A percentile compares a stretch with the other conserved stretches of the same genome.
Conservation (phyloP, 495 filamentous ascomycete genomes). For the Melanomma pulvis-pyrius region DNA sequence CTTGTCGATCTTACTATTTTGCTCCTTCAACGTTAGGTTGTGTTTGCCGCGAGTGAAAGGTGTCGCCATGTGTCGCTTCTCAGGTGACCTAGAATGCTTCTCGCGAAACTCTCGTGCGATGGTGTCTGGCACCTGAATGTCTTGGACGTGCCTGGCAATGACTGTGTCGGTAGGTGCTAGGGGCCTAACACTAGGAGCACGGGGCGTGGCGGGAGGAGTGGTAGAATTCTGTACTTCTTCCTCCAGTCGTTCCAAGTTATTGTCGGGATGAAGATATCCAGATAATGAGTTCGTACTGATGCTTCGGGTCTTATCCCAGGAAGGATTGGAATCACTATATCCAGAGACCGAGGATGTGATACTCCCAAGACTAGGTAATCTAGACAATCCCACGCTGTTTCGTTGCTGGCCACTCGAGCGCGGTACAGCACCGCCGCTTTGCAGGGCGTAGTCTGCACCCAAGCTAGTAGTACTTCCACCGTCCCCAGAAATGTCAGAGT, state of each 20-base stretch:
- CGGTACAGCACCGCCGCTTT: slow-evolving; percentile 77
- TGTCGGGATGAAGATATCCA: slow-evolving; percentile 35
- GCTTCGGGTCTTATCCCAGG: slow-evolving; percentile 48
- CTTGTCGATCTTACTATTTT: slow-evolving; percentile 93
- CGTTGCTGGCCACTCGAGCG: slow-evolving; percentile 51
- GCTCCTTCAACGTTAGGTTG: slow-evolving; percentile 92
- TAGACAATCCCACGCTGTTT: slow-evolving; percentile 61
- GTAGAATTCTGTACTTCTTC: slow-evolving; percentile 58
- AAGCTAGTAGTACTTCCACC: slow-evolving; percentile 69
- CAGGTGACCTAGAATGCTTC: slow-evolving; percentile 60
- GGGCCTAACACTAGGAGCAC: slow-evolving; percentile 53
- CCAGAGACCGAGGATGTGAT: slow-evolving; percentile 91
- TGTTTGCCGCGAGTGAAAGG: slow-evolving; percentile 63
- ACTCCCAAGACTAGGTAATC: slow-evolving; percentile 88
- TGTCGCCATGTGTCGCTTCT: slow-evolving; percentile 50
- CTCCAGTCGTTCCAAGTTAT: slow-evolving; percentile 60
- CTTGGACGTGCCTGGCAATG: slow-evolving; percentile 81
- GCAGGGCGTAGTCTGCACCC: slow-evolving; percentile 83
- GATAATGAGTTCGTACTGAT: slow-evolving; percentile 41
- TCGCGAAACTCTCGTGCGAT: slow-evolving; percentile 80
- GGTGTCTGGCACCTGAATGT: slow-evolving; percentile 87
- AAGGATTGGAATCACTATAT: slow-evolving; percentile 61
- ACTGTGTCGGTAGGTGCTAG: slow-evolving; percentile 80
- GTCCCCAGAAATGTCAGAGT: slow-evolving; percentile 57
- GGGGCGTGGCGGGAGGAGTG: slow-evolving; percentile 56